phyloP scores from a whole-genome alignment of 192 early-diverging fungal species.

The Coemansia sp. region DNA sequence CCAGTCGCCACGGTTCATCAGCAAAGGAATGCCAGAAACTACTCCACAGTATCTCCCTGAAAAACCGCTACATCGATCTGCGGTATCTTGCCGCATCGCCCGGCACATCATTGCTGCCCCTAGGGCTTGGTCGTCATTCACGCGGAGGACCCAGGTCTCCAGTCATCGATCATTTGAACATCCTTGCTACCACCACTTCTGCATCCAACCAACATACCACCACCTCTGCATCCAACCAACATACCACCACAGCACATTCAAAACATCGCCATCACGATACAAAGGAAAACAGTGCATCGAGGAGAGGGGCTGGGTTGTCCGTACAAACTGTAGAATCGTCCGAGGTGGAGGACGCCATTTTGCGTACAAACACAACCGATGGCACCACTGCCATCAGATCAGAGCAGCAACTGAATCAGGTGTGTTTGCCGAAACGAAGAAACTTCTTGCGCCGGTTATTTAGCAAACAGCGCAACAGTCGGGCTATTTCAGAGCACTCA shows the following conservation, averaged over 20 bases:
- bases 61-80: conserved; percentile 16
- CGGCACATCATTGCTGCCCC: neutral
- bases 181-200: neutral
- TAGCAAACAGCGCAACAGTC: conserved; percentile 46
- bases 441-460: conserved; percentile 47
- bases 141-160: neutral
- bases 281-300: neutral
- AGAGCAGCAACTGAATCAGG: neutral
- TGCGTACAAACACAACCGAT: neutral
- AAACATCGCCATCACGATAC: neutral
- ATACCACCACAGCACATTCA: neutral
- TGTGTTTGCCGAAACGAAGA: conserved; percentile 9
- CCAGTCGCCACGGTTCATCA: conserved; percentile 13
- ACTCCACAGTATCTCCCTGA: conserved; percentile 20
- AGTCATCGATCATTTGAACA: neutral
- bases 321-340: neutral
- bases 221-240: neutral
- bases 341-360: neutral
- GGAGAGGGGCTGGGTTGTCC: neutral
- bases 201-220: neutral
- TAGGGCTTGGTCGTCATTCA: neutral
- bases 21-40: conserved; percentile 40
- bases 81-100: neutral
- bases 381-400: too few species aligned
- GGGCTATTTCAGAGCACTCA: neutral